Evolutionary conservation across 164 flowering plant species (phyloP).

Genomic region (Platanus orientalis): DNA sequence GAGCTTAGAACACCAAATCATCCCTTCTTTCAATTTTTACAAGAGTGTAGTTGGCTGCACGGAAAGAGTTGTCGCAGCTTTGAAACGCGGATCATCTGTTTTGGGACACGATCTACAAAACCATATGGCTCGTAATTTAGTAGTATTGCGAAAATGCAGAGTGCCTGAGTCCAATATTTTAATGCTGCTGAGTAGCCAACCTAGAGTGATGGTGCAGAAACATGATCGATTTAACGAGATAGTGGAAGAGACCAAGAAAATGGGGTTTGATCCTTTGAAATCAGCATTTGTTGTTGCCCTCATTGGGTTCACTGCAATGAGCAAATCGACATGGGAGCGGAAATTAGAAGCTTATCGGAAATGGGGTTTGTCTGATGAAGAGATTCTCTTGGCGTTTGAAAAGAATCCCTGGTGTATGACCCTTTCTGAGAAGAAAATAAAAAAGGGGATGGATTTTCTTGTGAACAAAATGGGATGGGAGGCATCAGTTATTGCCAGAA

Average conservation of each 20-base stretch:
- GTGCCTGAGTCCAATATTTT: constrained; percentile 5
- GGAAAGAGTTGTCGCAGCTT: background rate
- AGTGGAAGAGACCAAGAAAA: constrained; percentile 1
- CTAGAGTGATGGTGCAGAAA: background rate
- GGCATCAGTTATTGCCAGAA: background rate
- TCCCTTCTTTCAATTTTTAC: constrained; percentile 1
- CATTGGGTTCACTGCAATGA: background rate
- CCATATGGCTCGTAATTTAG: background rate
- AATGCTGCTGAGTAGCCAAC: background rate
- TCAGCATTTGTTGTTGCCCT: background rate
- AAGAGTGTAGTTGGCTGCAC: constrained; percentile 3
- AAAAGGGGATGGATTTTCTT: background rate
- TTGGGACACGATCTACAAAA: background rate
- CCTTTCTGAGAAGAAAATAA: constrained; percentile 5
- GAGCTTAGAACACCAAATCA: constrained; percentile 5
- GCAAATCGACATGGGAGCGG: background rate
- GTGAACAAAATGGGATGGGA: constrained; percentile 5
- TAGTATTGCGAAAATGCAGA: background rate
- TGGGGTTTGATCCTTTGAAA: constrained; percentile 3
- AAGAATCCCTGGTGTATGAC: constrained; percentile 1
- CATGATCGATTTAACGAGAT: background rate
- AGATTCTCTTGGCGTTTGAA: background rate
- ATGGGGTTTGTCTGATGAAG: constrained; percentile 3
- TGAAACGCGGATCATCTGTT: background rate
- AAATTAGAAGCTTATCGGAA: background rate